Evolutionary conservation across 495 filamentous ascomycete genomes (phyloP).

Genomic region (Podospora bellae-mahoneyi): DNA sequence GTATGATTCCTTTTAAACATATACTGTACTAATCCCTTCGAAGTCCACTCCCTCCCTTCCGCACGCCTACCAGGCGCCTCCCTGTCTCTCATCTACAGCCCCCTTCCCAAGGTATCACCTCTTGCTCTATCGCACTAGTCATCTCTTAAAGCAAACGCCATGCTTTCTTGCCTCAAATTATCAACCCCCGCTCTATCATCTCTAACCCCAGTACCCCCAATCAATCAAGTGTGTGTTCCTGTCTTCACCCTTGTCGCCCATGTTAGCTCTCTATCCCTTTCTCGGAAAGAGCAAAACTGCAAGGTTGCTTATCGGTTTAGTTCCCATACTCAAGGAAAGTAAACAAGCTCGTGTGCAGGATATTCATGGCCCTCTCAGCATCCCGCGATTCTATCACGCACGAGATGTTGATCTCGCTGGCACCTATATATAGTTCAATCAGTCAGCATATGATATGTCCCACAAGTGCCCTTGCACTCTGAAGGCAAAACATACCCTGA

Average conservation of each 20-base stretch:
- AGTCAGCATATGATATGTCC: conserved; percentile 1
- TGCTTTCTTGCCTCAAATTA: background rate
- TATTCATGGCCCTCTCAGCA: conserved; percentile 86
- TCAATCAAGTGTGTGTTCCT: background rate
- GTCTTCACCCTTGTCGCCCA: background rate
- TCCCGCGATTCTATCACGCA: conserved; percentile 92
- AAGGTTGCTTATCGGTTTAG: background rate
- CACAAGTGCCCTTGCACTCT: background rate
- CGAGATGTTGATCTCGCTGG: conserved; percentile 97
- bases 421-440: conserved; percentile 51
- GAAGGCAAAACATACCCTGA: conserved; percentile 62
- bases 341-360: conserved; percentile 91
- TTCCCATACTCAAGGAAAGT: conserved; percentile 48
- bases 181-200: background rate
- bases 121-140: background rate
- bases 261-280: background rate
- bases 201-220: background rate
- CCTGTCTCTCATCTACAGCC: background rate
- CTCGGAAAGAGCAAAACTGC: background rate
- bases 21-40: background rate
- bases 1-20: background rate
- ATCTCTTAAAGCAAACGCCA: background rate
- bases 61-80: too few relatives aligned
- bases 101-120: background rate
- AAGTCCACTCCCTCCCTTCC: background rate